Conservation (phyloP, 768 basidiomycete species). For the Mycena capillaripes region DNA sequence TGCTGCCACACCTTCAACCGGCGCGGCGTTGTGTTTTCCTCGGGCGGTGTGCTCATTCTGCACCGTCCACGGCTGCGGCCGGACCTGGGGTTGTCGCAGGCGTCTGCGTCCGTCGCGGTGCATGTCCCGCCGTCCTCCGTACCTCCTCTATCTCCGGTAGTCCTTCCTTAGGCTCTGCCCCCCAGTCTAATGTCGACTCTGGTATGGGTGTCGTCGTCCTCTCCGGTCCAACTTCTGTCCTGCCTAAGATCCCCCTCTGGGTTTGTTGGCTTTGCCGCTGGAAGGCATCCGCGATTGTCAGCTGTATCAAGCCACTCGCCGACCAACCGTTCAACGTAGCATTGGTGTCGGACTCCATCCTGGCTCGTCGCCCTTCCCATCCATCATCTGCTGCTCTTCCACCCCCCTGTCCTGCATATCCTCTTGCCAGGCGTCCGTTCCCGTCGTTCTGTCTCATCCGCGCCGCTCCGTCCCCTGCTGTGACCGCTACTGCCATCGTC, state of each 20-base stretch:
- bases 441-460: background rate
- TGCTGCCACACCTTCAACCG: background rate
- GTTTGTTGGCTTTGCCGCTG: too few species aligned
- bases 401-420: background rate
- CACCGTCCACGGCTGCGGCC: conserved; percentile 7
- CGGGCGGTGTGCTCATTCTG: background rate
- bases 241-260: too few species aligned
- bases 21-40: background rate
- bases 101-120: too few species aligned
- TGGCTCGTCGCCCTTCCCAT: background rate
- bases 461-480: background rate
- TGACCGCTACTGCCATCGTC: background rate
- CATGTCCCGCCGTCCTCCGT: too few species aligned
- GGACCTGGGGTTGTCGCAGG: background rate
- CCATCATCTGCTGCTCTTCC: background rate
- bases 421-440: background rate
- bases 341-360: too few species aligned
- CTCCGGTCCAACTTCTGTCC: too few species aligned
- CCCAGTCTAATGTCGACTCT: too few species aligned
- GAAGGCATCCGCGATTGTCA: background rate
- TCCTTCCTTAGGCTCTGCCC: too few species aligned
- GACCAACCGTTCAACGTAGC: too few species aligned
- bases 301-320: too few species aligned
- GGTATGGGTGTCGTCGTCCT: too few species aligned
- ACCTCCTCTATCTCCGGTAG: too few species aligned